Percentiles rank a stretch among this genome's conserved stretches.
These are phyloP conservation scores for Diaporthe ampelina DNA, from an alignment of 2,329 filamentous ascomycete species.

Conservation along the genomic window DNA sequence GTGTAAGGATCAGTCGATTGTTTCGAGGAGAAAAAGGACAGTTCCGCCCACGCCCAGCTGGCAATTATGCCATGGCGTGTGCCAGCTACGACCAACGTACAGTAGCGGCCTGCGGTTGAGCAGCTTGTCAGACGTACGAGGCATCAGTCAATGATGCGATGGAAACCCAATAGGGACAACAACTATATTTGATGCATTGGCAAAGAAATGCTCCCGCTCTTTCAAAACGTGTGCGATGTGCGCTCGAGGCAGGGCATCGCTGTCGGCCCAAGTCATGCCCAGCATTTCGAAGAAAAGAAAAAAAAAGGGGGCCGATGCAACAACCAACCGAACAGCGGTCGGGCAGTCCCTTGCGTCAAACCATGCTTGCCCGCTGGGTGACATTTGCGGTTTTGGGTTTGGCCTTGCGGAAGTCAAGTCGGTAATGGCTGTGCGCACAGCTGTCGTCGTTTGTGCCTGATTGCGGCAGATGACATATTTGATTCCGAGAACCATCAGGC, in stretches of 20 bases:
- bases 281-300: constrained; percentile 10
- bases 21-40: not conserved
- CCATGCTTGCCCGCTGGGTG: constrained; percentile 27
- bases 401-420: constrained; percentile 15
- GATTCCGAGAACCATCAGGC: not conserved
- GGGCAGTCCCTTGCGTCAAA: constrained; percentile 35
- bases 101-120: constrained; percentile 16
- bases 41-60: not conserved
- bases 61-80: not conserved
- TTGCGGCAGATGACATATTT: constrained; percentile 9
- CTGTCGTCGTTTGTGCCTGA: constrained; percentile 24
- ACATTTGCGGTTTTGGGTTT: constrained; percentile 26
- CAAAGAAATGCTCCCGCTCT: constrained; percentile 19
- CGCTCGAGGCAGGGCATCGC: constrained; percentile 23
- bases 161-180: constrained; percentile 11
- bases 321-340: constrained; percentile 30
- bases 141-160: constrained; percentile 31
- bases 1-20: not conserved
- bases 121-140: constrained; percentile 24
- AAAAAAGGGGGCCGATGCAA: constrained; percentile 13
- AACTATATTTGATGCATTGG: constrained; percentile 32
- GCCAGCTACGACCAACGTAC: not conserved
- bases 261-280: constrained; percentile 33
- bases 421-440: constrained; percentile 16
- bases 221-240: constrained; percentile 35